phyloP scores from a whole-genome alignment of 345 rosid species.

The Mercurialis annua region DNA sequence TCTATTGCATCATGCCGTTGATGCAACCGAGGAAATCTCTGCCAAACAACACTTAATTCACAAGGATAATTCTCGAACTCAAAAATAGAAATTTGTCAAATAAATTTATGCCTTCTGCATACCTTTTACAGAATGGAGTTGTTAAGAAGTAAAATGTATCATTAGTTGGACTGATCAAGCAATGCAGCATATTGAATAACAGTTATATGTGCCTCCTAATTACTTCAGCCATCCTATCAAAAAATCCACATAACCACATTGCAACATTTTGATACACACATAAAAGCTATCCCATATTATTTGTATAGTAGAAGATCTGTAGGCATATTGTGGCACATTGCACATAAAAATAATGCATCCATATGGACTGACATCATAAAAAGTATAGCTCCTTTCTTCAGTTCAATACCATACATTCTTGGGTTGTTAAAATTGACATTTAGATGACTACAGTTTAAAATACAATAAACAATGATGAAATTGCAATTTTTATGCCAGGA shows the following conservation, averaged over 20 bases:
- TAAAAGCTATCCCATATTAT: background rate
- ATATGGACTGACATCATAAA: background rate
- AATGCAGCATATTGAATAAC: background rate
- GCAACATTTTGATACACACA: background rate
- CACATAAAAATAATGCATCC: background rate
- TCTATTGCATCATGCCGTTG: background rate
- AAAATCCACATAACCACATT: background rate
- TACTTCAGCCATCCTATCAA: background rate
- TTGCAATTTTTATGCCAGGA: conserved; percentile 9
- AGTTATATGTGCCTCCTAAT: background rate
- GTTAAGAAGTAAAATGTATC: background rate
- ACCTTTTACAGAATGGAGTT: background rate
- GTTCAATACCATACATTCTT: background rate
- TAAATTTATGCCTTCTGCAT: background rate
- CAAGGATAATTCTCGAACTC: background rate
- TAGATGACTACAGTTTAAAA: background rate
- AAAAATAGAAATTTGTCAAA: background rate
- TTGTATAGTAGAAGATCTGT: background rate
- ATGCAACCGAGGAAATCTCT: background rate
- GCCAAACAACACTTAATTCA: background rate
- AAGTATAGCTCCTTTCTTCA: background rate
- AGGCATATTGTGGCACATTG: background rate
- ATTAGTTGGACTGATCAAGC: background rate
- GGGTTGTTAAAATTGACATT: background rate
- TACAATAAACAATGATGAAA: background rate